A percentile compares a stretch with the other conserved stretches of the same genome.
Conservation (phyloP, 192 early-diverging fungal species). For the Neocallimastix lanati region DNA sequence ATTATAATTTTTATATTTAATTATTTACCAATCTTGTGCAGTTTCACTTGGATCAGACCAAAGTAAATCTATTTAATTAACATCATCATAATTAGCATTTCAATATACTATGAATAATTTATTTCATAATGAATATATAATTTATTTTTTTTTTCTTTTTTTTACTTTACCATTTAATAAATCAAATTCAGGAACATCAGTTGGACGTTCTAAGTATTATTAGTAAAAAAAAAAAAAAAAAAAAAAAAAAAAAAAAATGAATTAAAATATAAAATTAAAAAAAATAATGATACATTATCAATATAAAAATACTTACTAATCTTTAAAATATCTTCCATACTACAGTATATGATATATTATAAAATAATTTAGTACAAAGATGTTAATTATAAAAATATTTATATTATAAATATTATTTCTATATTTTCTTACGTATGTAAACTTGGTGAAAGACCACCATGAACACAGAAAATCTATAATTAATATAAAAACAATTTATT, state of each 20-base stretch:
- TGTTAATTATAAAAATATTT: too few relatives aligned
- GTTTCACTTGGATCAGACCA: conserved; percentile 85
- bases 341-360: too few relatives aligned
- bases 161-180: conserved; percentile 60
- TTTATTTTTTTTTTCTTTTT: too few relatives aligned
- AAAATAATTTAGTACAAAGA: too few relatives aligned
- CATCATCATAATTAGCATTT: background rate
- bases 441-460: conserved; percentile 73
- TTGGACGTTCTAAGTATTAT: conserved; percentile 30
- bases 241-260: too few relatives aligned
- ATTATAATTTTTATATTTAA: too few relatives aligned
- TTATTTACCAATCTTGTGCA: conserved; percentile 10
- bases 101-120: too few relatives aligned
- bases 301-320: conserved; percentile 10
- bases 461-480: conserved; percentile 71
- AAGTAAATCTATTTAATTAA: conserved; percentile 38
- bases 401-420: too few relatives aligned
- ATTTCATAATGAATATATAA: too few relatives aligned
- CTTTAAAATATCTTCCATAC: conserved; percentile 71
- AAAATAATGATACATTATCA: too few relatives aligned
- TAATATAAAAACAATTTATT: too few relatives aligned
- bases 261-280: too few relatives aligned
- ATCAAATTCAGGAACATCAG: conserved; percentile 82
- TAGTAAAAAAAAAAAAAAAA: background rate
- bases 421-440: conserved; percentile 20